These are phyloP conservation scores for Eleusine coracana DNA, from an alignment of 176 grass and related monocot species.

Conservation along the genomic window DNA sequence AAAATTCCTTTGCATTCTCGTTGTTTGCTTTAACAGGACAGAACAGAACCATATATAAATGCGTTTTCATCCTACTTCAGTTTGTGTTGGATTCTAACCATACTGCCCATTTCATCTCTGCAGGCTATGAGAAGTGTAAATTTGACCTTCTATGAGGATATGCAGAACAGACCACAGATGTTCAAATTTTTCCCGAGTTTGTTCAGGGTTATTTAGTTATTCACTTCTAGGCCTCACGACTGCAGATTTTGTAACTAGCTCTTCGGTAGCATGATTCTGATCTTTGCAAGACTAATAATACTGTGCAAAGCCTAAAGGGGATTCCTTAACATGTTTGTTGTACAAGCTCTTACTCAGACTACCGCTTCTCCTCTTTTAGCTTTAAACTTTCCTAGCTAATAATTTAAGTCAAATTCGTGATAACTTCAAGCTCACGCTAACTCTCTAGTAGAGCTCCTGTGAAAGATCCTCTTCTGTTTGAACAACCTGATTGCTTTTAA, in stretches of 20 bases:
- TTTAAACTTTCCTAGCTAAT: conserved; percentile 26
- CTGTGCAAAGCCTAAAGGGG: conserved; percentile 38
- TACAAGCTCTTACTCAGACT: conserved; percentile 5
- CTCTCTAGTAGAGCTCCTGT: not conserved
- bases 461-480: conserved; percentile 2
- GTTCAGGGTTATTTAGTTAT: not conserved
- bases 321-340: conserved; percentile 44
- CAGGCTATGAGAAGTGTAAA: conserved; percentile 68
- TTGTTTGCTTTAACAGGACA: not conserved
- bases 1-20: not conserved
- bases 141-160: conserved; percentile 55
- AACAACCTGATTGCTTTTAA: not conserved
- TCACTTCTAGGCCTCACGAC: conserved; percentile 24
- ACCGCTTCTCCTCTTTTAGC: not conserved
- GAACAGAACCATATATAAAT: not conserved
- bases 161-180: conserved; percentile 22
- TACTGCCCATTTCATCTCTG: not conserved
- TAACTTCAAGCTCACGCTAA: conserved; percentile 41
- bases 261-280: conserved; percentile 34
- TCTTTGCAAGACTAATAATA: conserved; percentile 37
- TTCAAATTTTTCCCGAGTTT: conserved; percentile 18
- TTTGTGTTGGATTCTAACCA: not conserved
- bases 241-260: conserved; percentile 61
- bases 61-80: not conserved
- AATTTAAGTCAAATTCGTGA: conserved; percentile 26